Evolutionary conservation across 345 rosid genomes (phyloP).

Genomic region (Ceriops tagal): DNA sequence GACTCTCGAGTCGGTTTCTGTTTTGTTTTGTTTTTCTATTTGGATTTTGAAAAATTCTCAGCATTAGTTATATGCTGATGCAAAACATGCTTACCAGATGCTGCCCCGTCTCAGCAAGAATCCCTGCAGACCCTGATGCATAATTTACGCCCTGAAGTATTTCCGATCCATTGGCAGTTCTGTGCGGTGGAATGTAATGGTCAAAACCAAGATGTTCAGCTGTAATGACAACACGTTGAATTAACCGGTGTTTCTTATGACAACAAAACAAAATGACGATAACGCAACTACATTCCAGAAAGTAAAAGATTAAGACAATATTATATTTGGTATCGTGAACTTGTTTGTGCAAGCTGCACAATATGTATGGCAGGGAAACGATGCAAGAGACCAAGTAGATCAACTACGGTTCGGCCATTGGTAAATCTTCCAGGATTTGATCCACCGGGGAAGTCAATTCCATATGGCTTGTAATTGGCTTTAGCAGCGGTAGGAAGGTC

Average conservation of each 20-base stretch:
- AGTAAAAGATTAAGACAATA: background rate
- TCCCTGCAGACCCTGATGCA: constrained; percentile 1
- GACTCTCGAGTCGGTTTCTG: no score
- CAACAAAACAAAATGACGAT: background rate
- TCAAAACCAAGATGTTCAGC: background rate
- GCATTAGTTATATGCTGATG: no score
- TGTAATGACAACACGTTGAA: background rate
- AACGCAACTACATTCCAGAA: background rate
- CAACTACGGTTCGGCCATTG: constrained; percentile 11
- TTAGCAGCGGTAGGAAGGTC: constrained; percentile 3
- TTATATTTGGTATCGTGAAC: background rate
- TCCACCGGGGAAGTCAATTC: constrained; percentile 1
- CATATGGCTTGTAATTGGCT: constrained; percentile 9
- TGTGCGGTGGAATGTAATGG: background rate
- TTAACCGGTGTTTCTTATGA: background rate
- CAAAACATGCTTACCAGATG: background rate
- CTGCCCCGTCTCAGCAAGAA: background rate
- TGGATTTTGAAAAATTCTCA: background rate
- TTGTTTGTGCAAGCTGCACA: no score
- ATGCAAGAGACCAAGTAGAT: background rate
- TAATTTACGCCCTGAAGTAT: background rate
- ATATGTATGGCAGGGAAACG: background rate
- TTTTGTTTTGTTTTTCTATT: background rate
- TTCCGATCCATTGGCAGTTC: background rate
- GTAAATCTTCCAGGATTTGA: constrained; percentile 13